Evolutionary conservation across 2,329 filamentous ascomycete species (phyloP).

Genomic region (Didymosphaeria variabile): DNA sequence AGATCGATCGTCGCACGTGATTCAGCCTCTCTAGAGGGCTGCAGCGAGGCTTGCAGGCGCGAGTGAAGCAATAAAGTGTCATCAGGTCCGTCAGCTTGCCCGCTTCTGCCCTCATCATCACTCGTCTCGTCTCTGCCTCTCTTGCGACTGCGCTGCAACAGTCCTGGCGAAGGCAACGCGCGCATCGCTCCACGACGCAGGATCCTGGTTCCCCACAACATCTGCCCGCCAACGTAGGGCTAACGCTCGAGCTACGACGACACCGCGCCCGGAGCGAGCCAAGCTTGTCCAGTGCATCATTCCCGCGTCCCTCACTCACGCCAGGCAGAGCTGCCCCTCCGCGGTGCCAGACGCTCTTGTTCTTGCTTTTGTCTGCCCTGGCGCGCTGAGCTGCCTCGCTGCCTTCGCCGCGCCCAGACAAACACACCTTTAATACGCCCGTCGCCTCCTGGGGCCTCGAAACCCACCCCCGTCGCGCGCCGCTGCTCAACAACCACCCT

Average conservation of each 20-base stretch:
- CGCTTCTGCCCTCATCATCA: not conserved
- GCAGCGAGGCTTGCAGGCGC: not conserved
- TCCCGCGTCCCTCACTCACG: conserved; percentile 19
- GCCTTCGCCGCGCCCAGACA: conserved; percentile 18
- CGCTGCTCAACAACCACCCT: conserved; percentile 2
- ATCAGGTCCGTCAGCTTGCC: conserved; percentile 5
- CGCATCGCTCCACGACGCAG: conserved; percentile 17
- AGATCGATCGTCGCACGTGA: conserved; percentile 7
- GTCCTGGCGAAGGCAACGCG: not conserved
- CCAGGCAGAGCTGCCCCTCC: conserved; percentile 26
- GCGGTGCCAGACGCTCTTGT: conserved; percentile 28
- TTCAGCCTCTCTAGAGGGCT: conserved; percentile 1
- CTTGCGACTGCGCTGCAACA: not conserved
- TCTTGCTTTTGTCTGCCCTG: conserved; percentile 29
- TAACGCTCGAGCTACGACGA: conserved; percentile 29
- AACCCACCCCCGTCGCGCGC: conserved; percentile 8
- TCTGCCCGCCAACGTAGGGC: conserved; percentile 20
- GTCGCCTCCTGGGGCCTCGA: conserved; percentile 20
- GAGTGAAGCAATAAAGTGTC: conserved; percentile 7
- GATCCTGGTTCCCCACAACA: conserved; percentile 26
- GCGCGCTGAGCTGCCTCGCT: conserved; percentile 34
- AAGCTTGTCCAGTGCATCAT: conserved; percentile 25
- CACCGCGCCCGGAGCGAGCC: conserved; percentile 28
- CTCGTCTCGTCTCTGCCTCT: conserved; percentile 5
- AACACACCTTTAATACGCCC: conserved; percentile 33